A percentile compares a stretch with the other conserved stretches of the same genome.
Evolutionary conservation across 176 grass and related monocot genomes (phyloP).

Genomic region (Chloris gayana): DNA sequence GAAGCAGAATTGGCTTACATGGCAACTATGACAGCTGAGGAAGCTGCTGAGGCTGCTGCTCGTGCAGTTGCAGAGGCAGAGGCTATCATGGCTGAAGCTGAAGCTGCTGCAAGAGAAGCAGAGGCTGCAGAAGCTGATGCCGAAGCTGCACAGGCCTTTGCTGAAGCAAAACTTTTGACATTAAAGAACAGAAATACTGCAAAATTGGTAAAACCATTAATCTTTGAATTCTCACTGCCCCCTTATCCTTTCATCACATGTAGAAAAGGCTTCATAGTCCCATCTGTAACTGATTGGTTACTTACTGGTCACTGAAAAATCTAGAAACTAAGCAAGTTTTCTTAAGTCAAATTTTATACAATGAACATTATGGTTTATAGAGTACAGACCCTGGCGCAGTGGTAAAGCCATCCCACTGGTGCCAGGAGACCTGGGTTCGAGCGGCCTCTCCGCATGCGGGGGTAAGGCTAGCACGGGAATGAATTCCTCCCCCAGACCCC

Average conservation of each 20-base stretch:
- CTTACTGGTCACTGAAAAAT: not conserved
- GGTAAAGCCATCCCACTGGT: too few species aligned
- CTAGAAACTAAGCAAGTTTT: not conserved
- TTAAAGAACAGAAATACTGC: constrained; percentile 63
- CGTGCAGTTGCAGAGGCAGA: constrained; percentile 87
- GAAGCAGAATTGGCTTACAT: constrained; percentile 75
- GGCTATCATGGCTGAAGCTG: constrained; percentile 79
- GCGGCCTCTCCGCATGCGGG: too few species aligned
- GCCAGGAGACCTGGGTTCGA: too few species aligned
- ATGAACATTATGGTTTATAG: not conserved
- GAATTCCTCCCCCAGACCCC: too few species aligned
- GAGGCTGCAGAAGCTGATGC: constrained; percentile 82
- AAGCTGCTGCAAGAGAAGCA: constrained; percentile 77
- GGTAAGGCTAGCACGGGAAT: too few species aligned
- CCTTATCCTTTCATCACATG: constrained; percentile 5
- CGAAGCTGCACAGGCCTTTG: constrained; percentile 77
- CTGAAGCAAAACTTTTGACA: constrained; percentile 62
- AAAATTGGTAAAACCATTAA: constrained; percentile 56
- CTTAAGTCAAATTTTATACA: not conserved
- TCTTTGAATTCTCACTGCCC: not conserved
- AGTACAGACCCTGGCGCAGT: too few species aligned
- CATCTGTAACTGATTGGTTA: constrained; percentile 7
- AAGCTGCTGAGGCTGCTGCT: constrained; percentile 61
- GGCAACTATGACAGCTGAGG: constrained; percentile 74
- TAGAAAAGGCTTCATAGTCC: not conserved